phyloP scores from a whole-genome alignment of 257 asterid genomes.

The Galeopsis tetrahit region DNA sequence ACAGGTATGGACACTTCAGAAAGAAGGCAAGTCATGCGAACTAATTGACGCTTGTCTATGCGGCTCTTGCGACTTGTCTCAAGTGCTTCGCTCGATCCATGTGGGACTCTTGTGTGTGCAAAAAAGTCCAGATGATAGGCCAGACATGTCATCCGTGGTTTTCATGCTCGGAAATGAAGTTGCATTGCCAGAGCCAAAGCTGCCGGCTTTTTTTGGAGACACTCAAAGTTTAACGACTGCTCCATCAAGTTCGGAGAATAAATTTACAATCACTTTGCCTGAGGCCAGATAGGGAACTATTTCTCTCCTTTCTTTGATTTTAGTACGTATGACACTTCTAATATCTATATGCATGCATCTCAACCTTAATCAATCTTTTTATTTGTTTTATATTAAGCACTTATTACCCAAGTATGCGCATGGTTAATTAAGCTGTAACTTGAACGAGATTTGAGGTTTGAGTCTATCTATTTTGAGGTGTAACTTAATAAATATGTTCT shows the following conservation, averaged over 20 bases:
- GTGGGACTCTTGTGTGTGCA: constrained; percentile 2
- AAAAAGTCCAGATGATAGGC: neutral
- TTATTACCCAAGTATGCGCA: no score
- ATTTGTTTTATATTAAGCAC: no score
- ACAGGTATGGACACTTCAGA: constrained; percentile 9
- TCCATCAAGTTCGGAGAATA: constrained; percentile 2
- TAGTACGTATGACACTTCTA: no score
- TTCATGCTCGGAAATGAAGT: constrained; percentile 14
- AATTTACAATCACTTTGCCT: neutral
- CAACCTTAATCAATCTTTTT: no score
- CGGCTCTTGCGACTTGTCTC: neutral
- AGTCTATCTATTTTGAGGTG: neutral
- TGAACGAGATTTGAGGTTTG: neutral
- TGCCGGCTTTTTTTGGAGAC: neutral
- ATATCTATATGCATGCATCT: no score
- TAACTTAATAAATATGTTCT: no score
- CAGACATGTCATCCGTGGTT: constrained; percentile 1
- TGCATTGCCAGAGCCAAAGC: neutral
- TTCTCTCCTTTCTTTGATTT: no score
- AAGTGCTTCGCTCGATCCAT: constrained; percentile 1
- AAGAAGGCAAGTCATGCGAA: neutral
- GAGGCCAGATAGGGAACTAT: neutral
- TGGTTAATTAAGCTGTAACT: no score
- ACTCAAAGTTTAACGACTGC: neutral
- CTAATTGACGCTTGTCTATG: neutral